These are phyloP conservation scores for Acer negundo DNA, from an alignment of 345 rosid species.

Conservation along the genomic window DNA sequence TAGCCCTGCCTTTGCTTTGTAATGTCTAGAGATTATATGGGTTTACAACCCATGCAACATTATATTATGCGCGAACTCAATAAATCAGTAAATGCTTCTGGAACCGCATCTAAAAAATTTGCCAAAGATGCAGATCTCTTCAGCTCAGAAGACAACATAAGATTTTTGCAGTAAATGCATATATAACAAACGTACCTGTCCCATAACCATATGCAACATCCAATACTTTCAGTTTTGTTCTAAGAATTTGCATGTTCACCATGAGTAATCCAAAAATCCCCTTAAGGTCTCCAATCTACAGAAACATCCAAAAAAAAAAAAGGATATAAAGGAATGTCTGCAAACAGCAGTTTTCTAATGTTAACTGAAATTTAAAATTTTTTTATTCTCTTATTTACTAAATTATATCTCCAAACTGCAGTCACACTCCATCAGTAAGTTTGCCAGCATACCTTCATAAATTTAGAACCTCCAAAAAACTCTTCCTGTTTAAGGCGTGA, in stretches of 20 bases:
- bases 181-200: constrained; percentile 60
- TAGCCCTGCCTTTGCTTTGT: background rate
- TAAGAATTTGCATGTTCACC: constrained; percentile 70
- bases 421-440: background rate
- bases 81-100: background rate
- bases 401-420: background rate
- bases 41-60: background rate
- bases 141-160: background rate
- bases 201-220: constrained; percentile 81
- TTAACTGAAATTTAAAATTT: no score
- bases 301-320: background rate
- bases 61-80: background rate
- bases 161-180: background rate
- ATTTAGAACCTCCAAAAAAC: constrained; percentile 74
- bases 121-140: background rate
- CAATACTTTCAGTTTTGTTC: constrained; percentile 75
- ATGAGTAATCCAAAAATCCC: constrained; percentile 85
- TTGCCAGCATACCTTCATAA: constrained; percentile 68
- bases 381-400: background rate
- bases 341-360: background rate
- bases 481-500: constrained; percentile 91
- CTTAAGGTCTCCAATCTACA: constrained; percentile 90
- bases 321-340: background rate
- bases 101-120: background rate
- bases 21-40: background rate